Percentiles rank a stretch among this genome's conserved stretches.
Conservation (phyloP, 192 early-diverging fungal genomes). For the Entomortierella beljakovae region DNA sequence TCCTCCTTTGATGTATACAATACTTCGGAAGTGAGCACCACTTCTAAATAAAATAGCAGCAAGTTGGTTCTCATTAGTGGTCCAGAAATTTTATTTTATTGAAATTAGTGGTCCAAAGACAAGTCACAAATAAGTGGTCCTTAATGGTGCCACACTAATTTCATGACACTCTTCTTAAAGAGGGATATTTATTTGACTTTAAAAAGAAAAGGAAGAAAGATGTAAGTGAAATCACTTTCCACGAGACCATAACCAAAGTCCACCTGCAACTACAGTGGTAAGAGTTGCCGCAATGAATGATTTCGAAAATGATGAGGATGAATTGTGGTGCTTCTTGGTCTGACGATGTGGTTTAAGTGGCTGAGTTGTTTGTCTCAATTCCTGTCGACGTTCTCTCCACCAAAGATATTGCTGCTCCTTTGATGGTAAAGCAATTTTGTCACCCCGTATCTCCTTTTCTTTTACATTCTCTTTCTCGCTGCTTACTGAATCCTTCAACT, state of each 20-base stretch:
- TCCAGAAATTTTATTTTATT: no score
- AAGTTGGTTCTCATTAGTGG: no score
- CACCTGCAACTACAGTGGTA: constrained; percentile 12
- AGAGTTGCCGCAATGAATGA: not conserved
- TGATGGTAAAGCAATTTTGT: constrained; percentile 17
- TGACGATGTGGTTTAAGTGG: constrained; percentile 1
- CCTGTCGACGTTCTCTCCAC: constrained; percentile 41
- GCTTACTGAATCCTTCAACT: not conserved
- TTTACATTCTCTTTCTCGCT: not conserved
- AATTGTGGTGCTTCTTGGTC: not conserved
- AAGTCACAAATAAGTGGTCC: no score
- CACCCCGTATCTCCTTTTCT: not conserved
- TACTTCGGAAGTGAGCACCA: no score
- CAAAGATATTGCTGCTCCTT: constrained; percentile 50
- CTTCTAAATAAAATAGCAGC: no score
- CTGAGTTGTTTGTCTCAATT: constrained; percentile 38
- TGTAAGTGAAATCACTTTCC: constrained; percentile 8
- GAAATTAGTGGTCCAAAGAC: no score
- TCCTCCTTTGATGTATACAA: no score
- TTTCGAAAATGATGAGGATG: not conserved
- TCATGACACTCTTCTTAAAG: no score
- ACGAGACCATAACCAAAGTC: constrained; percentile 24
- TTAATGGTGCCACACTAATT: no score
- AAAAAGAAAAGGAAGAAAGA: constrained; percentile 5
- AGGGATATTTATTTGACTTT: no score